These are phyloP conservation scores for Tympanopsis confertula DNA, from an alignment of 2,329 filamentous ascomycete species.

Conservation along the genomic window DNA sequence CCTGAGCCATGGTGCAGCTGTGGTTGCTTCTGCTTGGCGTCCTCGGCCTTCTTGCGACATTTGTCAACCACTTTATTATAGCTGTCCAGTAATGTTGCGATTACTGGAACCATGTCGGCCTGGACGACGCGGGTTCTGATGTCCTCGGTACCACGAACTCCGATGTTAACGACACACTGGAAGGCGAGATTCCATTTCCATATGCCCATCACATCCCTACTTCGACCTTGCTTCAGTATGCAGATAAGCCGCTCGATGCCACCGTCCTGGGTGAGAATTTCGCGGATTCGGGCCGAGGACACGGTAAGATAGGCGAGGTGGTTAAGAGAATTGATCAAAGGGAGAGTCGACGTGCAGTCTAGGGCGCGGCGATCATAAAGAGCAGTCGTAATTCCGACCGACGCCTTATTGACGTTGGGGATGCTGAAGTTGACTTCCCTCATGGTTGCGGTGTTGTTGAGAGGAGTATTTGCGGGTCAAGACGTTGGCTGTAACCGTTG, in stretches of 20 bases:
- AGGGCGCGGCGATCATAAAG: conserved; percentile 94
- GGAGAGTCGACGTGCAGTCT: conserved; percentile 94
- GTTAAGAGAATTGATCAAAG: conserved; percentile 96
- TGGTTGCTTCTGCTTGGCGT: conserved; percentile 60
- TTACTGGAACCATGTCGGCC: conserved; percentile 97
- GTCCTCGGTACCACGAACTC: conserved; percentile 84
- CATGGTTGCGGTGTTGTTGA: conserved; percentile 49
- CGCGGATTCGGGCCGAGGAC: conserved; percentile 89
- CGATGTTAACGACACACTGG: conserved; percentile 98
- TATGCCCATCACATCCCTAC: conserved; percentile 99
- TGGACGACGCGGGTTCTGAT: conserved; percentile 93
- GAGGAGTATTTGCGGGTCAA: neutral
- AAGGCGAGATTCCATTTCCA: conserved; percentile 99
- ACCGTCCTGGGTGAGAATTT: conserved; percentile 96
- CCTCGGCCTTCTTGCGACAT: conserved; percentile 65
- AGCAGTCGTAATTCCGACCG: conserved; percentile 94
- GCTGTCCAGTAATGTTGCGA: conserved; percentile 94
- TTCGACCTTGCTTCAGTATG: conserved; percentile 93
- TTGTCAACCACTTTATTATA: conserved; percentile 95
- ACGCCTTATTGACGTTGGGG: conserved; percentile 98
- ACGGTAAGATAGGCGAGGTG: conserved; percentile 97
- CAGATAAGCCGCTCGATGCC: conserved; percentile 92
- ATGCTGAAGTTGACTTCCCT: conserved; percentile 99
- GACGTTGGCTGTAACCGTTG: no score
- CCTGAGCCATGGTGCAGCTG: conserved; percentile 13